A percentile compares a stretch with the other conserved stretches of the same genome.
phyloP scores from a whole-genome alignment of 805 yeast genomes.

The Starmerella apis region DNA sequence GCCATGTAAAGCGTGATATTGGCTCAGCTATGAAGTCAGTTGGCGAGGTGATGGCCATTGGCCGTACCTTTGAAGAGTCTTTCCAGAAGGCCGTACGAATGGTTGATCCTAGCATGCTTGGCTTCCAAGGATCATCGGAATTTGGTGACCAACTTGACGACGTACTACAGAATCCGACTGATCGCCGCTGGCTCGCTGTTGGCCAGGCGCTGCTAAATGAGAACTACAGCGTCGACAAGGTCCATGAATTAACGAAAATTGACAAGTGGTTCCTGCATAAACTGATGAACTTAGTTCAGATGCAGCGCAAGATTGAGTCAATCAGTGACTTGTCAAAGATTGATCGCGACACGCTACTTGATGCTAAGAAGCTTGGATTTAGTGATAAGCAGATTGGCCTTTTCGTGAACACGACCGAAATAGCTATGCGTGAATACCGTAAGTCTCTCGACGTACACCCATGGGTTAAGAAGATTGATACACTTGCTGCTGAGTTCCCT shows the following conservation, averaged over 20 bases:
- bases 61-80: conserved; percentile 94
- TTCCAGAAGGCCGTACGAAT: conserved; percentile 91
- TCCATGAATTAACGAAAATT: conserved; percentile 83
- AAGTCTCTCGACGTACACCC: conserved; percentile 73
- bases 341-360: conserved; percentile 41
- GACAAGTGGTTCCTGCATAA: conserved; percentile 94
- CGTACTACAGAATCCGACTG: conserved; percentile 90
- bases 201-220: conserved; percentile 94
- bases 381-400: conserved; percentile 86
- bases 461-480: conserved; percentile 92
- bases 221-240: conserved; percentile 79
- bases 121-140: conserved; percentile 74
- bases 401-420: conserved; percentile 62
- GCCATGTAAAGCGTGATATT: conserved; percentile 84
- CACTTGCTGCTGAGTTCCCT: conserved; percentile 97
- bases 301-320: conserved; percentile 42
- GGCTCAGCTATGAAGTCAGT: conserved; percentile 98
- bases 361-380: conserved; percentile 90
- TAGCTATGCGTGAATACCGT: conserved; percentile 73
- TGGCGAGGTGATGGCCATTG: conserved; percentile 98
- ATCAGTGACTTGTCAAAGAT: conserved; percentile 44
- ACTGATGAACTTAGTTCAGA: conserved; percentile 82
- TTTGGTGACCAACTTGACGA: conserved; percentile 73
- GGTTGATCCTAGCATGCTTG: conserved; percentile 87
- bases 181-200: conserved; percentile 93